Conservation (phyloP, 345 rosid species). For the Dovyalis caffra region DNA sequence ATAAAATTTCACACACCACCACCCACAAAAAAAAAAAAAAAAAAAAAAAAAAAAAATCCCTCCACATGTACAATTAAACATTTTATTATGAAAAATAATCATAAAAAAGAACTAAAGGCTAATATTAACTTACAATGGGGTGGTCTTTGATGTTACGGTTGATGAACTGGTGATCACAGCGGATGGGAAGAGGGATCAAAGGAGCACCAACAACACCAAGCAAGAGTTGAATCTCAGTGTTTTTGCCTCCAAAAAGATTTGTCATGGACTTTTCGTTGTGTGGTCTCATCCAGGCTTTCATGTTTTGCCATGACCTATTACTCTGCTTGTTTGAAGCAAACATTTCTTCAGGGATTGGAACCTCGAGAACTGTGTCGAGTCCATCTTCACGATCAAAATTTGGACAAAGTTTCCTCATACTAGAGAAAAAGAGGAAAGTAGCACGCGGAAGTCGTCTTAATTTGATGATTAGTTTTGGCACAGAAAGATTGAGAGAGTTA, state of each 20-base stretch:
- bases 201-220: conserved; percentile 97
- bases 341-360: conserved; percentile 93
- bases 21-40: neutral
- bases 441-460: neutral
- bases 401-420: conserved; percentile 93
- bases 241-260: conserved; percentile 52
- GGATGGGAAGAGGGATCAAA: conserved; percentile 75
- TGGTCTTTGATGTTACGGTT: conserved; percentile 47
- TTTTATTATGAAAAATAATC: neutral
- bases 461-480: conserved; percentile 9
- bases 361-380: conserved; percentile 94
- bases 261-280: conserved; percentile 29
- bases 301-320: conserved; percentile 61
- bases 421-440: neutral
- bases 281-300: conserved; percentile 80
- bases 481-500: neutral
- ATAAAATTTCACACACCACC: neutral
- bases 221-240: conserved; percentile 81
- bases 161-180: conserved; percentile 31
- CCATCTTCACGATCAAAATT: conserved; percentile 80
- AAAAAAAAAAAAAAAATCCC: neutral
- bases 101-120: neutral
- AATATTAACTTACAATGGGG: conserved; percentile 53
- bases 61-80: neutral
- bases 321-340: conserved; percentile 38